Evolutionary conservation across 2,329 filamentous ascomycete genomes (phyloP), one percentile per base, ranked within the genome.

Genomic region (Endoconidiophora laricicola): DNA sequence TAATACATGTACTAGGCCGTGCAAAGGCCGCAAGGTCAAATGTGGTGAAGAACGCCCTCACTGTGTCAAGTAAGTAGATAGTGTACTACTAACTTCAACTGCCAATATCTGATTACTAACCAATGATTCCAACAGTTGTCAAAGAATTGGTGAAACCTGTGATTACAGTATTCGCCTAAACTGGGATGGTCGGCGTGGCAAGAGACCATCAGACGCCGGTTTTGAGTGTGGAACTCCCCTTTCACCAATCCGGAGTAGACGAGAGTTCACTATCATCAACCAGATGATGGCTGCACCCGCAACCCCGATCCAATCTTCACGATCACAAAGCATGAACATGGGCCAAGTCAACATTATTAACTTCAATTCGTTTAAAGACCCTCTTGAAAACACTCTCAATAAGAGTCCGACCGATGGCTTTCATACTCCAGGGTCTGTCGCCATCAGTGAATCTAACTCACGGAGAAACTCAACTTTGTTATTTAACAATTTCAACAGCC

Each of bases 91-190:
- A 4, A 4, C 44, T 38, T 16, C 44, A 20, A 3, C 39, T 1
- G 6, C n/a, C n/a, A 16, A 16, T 14, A 9, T 20, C 16, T 36
- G 23, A 29, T 3, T 41, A 16, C 40, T 33, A 48, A 44, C 46
- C 38, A 14, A 16, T 23, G 14, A n/a, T 16, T 20, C 12, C 42
- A 10, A 42, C 49, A 71, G 69, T 59, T 90, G 85, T 63, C 71
- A 78, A 57, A 78, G 78, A 54, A 78, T 80, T 55, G 78, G 79
- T 54, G 82, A 86, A 60, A 66, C 68, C 44, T 91, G 85, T 66
- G 84, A 91, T 63, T 90, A 88, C 62, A 84, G 78, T 58, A 83
- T 90, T 57, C 74, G 82, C 29, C 66, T 90, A 56, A 88, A 88
- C 58, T 90, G 85, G 85, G 80, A 82, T 54, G 83, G 83, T 3